phyloP scores from a whole-genome alignment of 768 basidiomycete species.

The Podaxis carcinomalis region DNA sequence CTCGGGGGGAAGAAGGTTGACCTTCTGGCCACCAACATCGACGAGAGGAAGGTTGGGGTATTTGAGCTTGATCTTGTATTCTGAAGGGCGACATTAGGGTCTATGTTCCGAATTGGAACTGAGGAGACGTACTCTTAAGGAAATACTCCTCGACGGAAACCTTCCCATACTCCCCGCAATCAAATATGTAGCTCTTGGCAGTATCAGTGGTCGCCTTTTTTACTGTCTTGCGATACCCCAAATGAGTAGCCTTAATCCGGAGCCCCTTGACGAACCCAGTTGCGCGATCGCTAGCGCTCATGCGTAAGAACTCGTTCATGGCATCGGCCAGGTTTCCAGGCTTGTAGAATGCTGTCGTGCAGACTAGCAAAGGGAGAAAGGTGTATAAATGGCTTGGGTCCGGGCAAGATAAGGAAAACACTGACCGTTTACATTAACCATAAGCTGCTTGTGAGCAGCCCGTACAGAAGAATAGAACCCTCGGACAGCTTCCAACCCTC shows the following conservation, averaged over 20 bases:
- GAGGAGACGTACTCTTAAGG: constrained; percentile 47
- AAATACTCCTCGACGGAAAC: constrained; percentile 65
- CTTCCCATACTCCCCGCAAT: constrained; percentile 50
- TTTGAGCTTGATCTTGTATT: constrained; percentile 52
- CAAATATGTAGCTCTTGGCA: constrained; percentile 48
- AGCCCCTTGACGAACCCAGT: constrained; percentile 64
- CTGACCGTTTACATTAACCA: constrained; percentile 64
- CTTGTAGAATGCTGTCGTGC: constrained; percentile 58
- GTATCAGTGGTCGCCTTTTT: constrained; percentile 47
- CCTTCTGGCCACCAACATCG: constrained; percentile 49
- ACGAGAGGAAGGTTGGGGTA: constrained; percentile 52
- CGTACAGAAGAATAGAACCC: constrained; percentile 62
- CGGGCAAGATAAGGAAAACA: constrained; percentile 21
- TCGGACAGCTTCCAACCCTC: constrained; percentile 50
- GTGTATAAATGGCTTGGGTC: background rate
- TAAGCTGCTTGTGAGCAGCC: constrained; percentile 49
- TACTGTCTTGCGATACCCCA: constrained; percentile 74
- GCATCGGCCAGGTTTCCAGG: constrained; percentile 63
- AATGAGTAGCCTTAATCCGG: constrained; percentile 60
- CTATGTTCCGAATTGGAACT: background rate
- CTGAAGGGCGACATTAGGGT: constrained; percentile 28
- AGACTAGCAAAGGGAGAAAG: constrained; percentile 27
- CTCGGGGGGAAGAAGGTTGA: constrained; percentile 61
- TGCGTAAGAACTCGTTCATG: constrained; percentile 47
- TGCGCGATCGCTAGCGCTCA: constrained; percentile 56